Evolutionary conservation across 768 basidiomycete species (phyloP).

Genomic region (Dentipellis sp.): DNA sequence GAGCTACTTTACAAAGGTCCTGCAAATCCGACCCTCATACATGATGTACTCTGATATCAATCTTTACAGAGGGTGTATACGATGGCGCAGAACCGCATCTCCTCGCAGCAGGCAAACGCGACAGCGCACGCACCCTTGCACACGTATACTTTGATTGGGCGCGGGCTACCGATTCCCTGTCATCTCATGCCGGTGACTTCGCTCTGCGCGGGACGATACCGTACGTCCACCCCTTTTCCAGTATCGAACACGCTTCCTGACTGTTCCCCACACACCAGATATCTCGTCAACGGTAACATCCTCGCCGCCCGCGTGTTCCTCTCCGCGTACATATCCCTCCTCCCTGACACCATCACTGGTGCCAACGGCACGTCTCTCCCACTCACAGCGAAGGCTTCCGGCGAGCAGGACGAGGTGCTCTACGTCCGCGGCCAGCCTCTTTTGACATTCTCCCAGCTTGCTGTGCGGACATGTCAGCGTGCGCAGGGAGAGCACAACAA

Average conservation of each 20-base stretch:
- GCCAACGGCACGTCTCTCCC: slow-evolving; percentile 32
- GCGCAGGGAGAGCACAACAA: slow-evolving; percentile 75
- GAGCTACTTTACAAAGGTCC: slow-evolving; percentile 80
- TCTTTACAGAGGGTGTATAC: slow-evolving; percentile 57
- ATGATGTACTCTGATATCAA: slow-evolving; percentile 2
- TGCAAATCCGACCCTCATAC: background rate
- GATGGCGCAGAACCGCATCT: slow-evolving; percentile 75
- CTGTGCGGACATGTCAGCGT: slow-evolving; percentile 80
- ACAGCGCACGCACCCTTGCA: slow-evolving; percentile 80
- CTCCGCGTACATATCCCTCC: slow-evolving; percentile 59
- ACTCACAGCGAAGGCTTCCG: slow-evolving; percentile 26
- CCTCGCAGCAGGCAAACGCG: slow-evolving; percentile 78
- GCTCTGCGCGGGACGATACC: slow-evolving; percentile 82
- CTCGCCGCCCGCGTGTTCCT: slow-evolving; percentile 93
- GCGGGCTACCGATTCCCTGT: slow-evolving; percentile 28
- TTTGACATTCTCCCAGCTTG: slow-evolving; percentile 88
- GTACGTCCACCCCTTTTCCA: slow-evolving; percentile 34
- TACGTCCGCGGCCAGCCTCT: slow-evolving; percentile 63
- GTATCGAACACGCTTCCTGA: background rate
- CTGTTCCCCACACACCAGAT: slow-evolving; percentile 31
- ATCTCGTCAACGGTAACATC: slow-evolving; percentile 80
- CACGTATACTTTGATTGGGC: slow-evolving; percentile 83
- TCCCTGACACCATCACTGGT: slow-evolving; percentile 28
- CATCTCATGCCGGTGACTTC: slow-evolving; percentile 48
- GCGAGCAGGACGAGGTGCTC: slow-evolving; percentile 44